phyloP scores from a whole-genome alignment of 176 grass and related monocot species.

The maize (Zea mays) region Zm-B73-REFERENCE-NAM-5.0 NC_050096.1:160877501-160878000 shows the following conservation, averaged over 20 bases:
- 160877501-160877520: slow-evolving; percentile 39
- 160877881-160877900: slow-evolving; percentile 35
- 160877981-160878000: slow-evolving; percentile 25
- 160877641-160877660: slow-evolving; percentile 47
- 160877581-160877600: neutral
- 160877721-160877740: slow-evolving; percentile 44
- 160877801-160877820: slow-evolving; percentile 20
- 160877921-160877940: slow-evolving; percentile 35
- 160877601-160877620: slow-evolving; percentile 22
- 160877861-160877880: slow-evolving; percentile 43
- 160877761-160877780: slow-evolving; percentile 1
- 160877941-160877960: slow-evolving; percentile 41
- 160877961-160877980: slow-evolving; percentile 34
- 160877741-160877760: slow-evolving; percentile 49
- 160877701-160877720: slow-evolving; percentile 40
- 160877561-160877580: slow-evolving; percentile 39
- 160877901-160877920: slow-evolving; percentile 37
- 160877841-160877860: slow-evolving; percentile 36
- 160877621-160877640: slow-evolving; percentile 15
- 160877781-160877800: slow-evolving; percentile 30
- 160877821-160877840: slow-evolving; percentile 20
- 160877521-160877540: slow-evolving; percentile 33
- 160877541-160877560: slow-evolving; percentile 48
- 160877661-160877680: slow-evolving; percentile 44
- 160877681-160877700: slow-evolving; percentile 42